phyloP scores from a whole-genome alignment of 2,329 filamentous ascomycete genomes.

The Exophiala sideris region DNA sequence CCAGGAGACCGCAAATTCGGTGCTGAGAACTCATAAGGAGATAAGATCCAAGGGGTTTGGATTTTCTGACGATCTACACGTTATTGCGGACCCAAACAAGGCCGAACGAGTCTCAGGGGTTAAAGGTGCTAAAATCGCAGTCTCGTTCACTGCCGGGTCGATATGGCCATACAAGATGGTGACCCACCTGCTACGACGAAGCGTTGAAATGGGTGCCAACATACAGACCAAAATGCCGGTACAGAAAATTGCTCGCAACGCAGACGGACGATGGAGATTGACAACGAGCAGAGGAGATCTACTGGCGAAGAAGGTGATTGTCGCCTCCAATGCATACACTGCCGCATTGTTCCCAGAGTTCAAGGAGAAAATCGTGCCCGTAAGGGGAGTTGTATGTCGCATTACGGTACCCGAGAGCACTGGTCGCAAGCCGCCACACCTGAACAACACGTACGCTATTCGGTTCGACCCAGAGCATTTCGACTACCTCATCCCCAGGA shows the following conservation, averaged over 20 bases:
- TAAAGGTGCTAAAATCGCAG: conserved; percentile 36
- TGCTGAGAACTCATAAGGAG: conserved; percentile 32
- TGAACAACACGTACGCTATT: conserved; percentile 57
- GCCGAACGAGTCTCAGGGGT: conserved; percentile 34
- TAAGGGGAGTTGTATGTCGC: conserved; percentile 54
- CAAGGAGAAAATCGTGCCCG: conserved; percentile 70
- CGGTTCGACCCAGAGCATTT: conserved; percentile 58
- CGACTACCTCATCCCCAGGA: conserved; percentile 65
- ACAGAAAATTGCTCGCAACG: conserved; percentile 26
- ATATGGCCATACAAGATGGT: conserved; percentile 75
- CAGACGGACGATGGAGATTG: conserved; percentile 54
- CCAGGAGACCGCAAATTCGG: conserved; percentile 31
- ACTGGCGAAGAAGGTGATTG: conserved; percentile 60
- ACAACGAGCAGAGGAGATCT: conserved; percentile 71
- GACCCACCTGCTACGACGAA: conserved; percentile 62
- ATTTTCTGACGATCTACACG: conserved; percentile 31
- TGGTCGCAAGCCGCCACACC: conserved; percentile 27
- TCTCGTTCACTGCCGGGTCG: conserved; percentile 34
- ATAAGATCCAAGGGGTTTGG: conserved; percentile 30
- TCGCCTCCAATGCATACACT: conserved; percentile 83
- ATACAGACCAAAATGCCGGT: conserved; percentile 54
- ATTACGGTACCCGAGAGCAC: conserved; percentile 43
- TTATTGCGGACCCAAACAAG: conserved; percentile 23
- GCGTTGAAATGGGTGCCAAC: conserved; percentile 51
- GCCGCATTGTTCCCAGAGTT: conserved; percentile 69